Conservation (phyloP, 1,284 basidiomycete species). For the Phellopilus nigrolimitatus region DNA sequence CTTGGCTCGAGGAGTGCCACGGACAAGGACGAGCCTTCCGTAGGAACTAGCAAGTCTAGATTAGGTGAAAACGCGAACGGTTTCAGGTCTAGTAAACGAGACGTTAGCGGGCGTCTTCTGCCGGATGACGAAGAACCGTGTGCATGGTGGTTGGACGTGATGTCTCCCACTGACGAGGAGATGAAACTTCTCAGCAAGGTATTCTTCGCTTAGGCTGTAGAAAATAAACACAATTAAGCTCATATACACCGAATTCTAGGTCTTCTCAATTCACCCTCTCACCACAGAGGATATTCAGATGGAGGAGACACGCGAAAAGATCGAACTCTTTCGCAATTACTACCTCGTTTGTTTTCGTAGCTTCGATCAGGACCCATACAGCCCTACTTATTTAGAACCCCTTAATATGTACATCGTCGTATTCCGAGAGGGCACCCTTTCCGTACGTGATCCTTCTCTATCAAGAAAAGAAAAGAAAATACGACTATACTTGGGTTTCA, state of each 20-base stretch:
- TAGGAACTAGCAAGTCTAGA: constrained; percentile 17
- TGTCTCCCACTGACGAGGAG: constrained; percentile 94
- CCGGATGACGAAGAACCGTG: constrained; percentile 56
- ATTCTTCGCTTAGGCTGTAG: constrained; percentile 3
- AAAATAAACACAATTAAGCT: background rate
- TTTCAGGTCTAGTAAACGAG: constrained; percentile 1
- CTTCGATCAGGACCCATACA: constrained; percentile 98
- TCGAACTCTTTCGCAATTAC: constrained; percentile 98
- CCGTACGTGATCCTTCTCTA: too few species aligned
- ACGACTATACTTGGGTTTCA: background rate
- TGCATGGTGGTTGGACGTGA: constrained; percentile 98
- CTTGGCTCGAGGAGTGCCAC: constrained; percentile 18
- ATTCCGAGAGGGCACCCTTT: constrained; percentile 95
- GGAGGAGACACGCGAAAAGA: constrained; percentile 99
- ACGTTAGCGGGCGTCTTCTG: constrained; percentile 7
- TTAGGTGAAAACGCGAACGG: constrained; percentile 20
- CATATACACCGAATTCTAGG: constrained; percentile 49
- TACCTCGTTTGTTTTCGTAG: constrained; percentile 99
- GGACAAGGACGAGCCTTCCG: constrained; percentile 22
- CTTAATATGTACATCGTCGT: constrained; percentile 99
- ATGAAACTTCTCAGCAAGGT: constrained; percentile 97
- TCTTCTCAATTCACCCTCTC: constrained; percentile 95
- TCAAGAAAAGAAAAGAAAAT: too few species aligned
- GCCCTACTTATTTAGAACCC: constrained; percentile 95
- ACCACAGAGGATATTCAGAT: constrained; percentile 99